phyloP scores from a whole-genome alignment of 345 rosid species.

The Populus tremula region DNA sequence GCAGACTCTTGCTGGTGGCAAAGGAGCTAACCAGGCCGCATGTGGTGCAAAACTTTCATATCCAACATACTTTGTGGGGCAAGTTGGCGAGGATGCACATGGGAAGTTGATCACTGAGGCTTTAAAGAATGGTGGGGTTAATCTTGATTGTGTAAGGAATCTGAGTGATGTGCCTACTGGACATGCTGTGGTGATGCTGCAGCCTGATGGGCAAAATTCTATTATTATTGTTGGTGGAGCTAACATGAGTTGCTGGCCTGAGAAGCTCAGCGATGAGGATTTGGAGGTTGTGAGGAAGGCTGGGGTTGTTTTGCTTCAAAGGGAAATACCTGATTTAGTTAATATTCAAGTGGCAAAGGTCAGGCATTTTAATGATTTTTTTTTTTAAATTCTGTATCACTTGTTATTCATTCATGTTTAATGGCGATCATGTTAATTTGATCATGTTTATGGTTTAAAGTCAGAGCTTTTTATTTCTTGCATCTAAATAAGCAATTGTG shows the following conservation, averaged over 20 bases:
- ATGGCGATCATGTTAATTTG: neutral
- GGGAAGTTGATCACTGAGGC: slow-evolving; percentile 70
- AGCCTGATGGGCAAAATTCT: slow-evolving; percentile 80
- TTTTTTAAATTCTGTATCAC: neutral
- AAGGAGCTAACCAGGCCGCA: slow-evolving; percentile 95
- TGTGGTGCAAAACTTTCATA: slow-evolving; percentile 70
- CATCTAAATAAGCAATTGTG: neutral
- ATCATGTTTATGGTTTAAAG: neutral
- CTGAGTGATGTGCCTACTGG: slow-evolving; percentile 70
- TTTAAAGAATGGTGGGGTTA: slow-evolving; percentile 59
- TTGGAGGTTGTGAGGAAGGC: slow-evolving; percentile 71
- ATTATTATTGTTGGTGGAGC: slow-evolving; percentile 94
- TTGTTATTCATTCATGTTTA: too few species aligned
- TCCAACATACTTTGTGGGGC: slow-evolving; percentile 82
- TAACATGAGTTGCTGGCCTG: slow-evolving; percentile 81
- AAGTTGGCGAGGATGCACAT: slow-evolving; percentile 75
- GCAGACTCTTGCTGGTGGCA: slow-evolving; percentile 83
- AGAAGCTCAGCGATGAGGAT: slow-evolving; percentile 44
- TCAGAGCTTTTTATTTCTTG: neutral
- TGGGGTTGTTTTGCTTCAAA: slow-evolving; percentile 81
- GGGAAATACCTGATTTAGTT: slow-evolving; percentile 90
- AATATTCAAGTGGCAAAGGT: slow-evolving; percentile 92
- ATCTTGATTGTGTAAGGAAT: slow-evolving; percentile 47
- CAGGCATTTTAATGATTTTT: neutral
- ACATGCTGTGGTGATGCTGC: slow-evolving; percentile 96